Evolutionary conservation across 805 yeast genomes (phyloP), one percentile per base, ranked within the genome.

Genomic region (Yarrowia sp.): DNA sequence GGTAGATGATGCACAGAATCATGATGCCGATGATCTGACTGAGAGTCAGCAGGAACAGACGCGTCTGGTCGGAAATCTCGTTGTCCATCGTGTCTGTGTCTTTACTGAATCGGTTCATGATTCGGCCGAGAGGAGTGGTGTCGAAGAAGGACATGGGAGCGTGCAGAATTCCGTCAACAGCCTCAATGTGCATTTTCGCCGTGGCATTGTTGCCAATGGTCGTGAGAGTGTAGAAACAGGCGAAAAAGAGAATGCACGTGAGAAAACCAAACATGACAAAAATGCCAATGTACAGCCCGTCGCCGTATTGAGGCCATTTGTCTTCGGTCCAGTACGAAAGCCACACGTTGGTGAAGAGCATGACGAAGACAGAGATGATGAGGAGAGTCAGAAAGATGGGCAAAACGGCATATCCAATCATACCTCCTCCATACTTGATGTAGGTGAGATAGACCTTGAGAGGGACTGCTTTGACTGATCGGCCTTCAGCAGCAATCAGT

Each of bases 111-210:
- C 96, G 80, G 76, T 90, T 90, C 75, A 90, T 78, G 64, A 90
- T 84, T 73, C 95, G 81, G 0, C 96, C 96, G 81, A 89, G 83
- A 24, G 96, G 96, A 0, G 93, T 90, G 12, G 87, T 84, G 73
- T 91, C 96, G 78, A 90, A 81, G 74, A 84, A 90, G 0, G 85
- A 76, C 92, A 90, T 88, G 43, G 96, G 95, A 2, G 92, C 85
- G 69, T 85, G 86, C 70, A 91, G 78, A 30, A 90, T 78, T 52
- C 78, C 83, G 64, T 80, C 74, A 66, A 86, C 79, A 8, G 92
- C 90, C 56, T 74, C 72, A 53, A 88, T 76, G 73, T 90, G 90
- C 72, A 90, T 78, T 9, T 71, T 73, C 61, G 78, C 83, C 2
- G 90, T 81, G 2, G 92, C 86, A 58, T 78, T 79, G 71, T 83